These are phyloP conservation scores for Berberis thunbergii DNA, from an alignment of 164 flowering plant species.

Conservation along the genomic window DNA sequence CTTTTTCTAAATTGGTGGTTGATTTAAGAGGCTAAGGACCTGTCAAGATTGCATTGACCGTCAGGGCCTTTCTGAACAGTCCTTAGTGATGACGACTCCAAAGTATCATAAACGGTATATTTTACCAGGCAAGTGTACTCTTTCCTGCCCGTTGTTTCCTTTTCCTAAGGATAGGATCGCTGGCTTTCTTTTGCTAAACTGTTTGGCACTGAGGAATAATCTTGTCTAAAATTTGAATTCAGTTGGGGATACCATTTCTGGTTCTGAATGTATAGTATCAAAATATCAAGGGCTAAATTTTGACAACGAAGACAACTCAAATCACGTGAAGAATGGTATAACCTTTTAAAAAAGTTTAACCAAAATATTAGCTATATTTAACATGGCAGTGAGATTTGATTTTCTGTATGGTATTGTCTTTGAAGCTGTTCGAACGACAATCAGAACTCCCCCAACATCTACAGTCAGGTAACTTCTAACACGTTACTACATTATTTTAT, in stretches of 20 bases:
- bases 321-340: constrained; percentile 48
- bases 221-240: constrained; percentile 3
- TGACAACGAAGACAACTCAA: constrained; percentile 25
- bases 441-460: constrained; percentile 38
- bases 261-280: constrained; percentile 23
- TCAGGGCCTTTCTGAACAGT: constrained; percentile 71
- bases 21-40: neutral
- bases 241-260: constrained; percentile 55
- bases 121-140: constrained; percentile 53
- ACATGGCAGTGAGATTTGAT: neutral
- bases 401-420: constrained; percentile 1
- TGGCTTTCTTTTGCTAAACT: too few relatives aligned
- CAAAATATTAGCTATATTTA: neutral
- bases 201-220: neutral
- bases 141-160: neutral
- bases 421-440: constrained; percentile 54
- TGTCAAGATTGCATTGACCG: constrained; percentile 23
- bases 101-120: constrained; percentile 75
- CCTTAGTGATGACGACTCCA: constrained; percentile 57
- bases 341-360: neutral
- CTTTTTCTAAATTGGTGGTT: neutral
- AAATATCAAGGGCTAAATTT: constrained; percentile 38
- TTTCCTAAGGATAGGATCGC: neutral
- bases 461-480: constrained; percentile 7
- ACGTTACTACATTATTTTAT: too few relatives aligned